These are phyloP conservation scores for Phallus indusiatus DNA, from an alignment of 768 basidiomycete genomes.

Conservation along the genomic window DNA sequence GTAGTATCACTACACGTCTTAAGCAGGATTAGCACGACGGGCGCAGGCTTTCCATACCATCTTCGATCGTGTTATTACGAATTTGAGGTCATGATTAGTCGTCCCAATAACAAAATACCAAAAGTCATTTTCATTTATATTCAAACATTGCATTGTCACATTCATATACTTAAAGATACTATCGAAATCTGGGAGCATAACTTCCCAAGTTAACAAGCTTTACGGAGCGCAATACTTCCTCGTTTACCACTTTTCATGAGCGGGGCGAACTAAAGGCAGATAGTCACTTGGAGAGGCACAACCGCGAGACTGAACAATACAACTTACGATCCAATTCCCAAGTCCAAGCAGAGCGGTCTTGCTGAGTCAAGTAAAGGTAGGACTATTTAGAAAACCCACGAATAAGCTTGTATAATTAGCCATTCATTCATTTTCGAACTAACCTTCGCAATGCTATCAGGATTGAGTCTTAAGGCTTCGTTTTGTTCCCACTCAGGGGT, in stretches of 20 bases:
- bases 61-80: too few species aligned
- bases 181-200: too few species aligned
- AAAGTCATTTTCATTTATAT: too few species aligned
- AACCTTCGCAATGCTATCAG: conserved; percentile 64
- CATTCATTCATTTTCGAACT: conserved; percentile 10
- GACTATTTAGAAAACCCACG: conserved; percentile 30
- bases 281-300: neutral
- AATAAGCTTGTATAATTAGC: too few species aligned
- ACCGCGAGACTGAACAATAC: neutral
- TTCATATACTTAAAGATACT: too few species aligned
- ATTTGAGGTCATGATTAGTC: too few species aligned
- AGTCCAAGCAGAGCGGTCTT: conserved; percentile 64
- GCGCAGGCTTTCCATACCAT: too few species aligned
- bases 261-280: conserved; percentile 30
- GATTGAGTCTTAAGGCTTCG: conserved; percentile 39
- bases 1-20: too few species aligned
- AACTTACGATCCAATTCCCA: conserved; percentile 73
- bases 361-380: conserved; percentile 56
- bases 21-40: too few species aligned
- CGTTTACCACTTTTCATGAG: conserved; percentile 43
- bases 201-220: neutral
- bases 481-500: conserved; percentile 35
- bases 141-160: too few species aligned
- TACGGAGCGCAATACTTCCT: neutral
- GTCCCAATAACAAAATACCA: too few species aligned